Evolutionary conservation across 139 green algal genomes (phyloP).

Genomic region (Eudorina sp.): DNA sequence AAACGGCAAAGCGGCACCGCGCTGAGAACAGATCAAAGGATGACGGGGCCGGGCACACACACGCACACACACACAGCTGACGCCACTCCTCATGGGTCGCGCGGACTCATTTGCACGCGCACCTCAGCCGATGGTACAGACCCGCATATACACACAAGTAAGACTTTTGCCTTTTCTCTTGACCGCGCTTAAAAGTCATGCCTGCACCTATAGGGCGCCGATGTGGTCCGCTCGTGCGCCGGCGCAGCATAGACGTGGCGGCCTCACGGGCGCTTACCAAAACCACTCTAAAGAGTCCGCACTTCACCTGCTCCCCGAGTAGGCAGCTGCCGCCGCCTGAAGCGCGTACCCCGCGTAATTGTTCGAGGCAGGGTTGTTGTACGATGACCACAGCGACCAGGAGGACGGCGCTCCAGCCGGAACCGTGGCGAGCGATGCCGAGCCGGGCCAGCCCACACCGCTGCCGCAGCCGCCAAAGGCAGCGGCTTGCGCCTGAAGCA

Average conservation of each 20-base stretch:
- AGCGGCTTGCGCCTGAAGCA: conserved; percentile 6
- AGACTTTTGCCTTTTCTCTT: too few species aligned
- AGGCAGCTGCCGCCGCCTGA: conserved; percentile 17
- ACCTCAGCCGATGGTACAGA: not conserved
- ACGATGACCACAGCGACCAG: conserved; percentile 1
- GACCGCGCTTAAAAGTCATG: conserved; percentile 10
- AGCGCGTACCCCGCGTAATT: conserved; percentile 32
- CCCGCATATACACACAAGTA: not conserved
- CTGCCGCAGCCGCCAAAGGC: not conserved
- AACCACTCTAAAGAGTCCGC: not conserved
- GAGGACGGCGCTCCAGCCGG: not conserved
- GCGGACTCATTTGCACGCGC: not conserved
- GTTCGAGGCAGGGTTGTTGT: not conserved
- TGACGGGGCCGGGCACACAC: not conserved
- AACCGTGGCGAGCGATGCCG: too few species aligned
- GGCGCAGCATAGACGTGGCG: conserved; percentile 15
- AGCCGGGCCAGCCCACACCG: not conserved
- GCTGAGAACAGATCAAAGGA: not conserved
- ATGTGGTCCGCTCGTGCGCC: not conserved
- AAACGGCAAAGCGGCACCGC: conserved; percentile 8
- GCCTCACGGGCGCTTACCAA: not conserved
- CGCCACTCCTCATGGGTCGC: not conserved
- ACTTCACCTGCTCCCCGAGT: not conserved
- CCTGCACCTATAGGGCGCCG: conserved; percentile 5
- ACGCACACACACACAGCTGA: not conserved